Conservation (phyloP, 1,284 basidiomycete genomes). For the Microbotryum violaceum region DNA sequence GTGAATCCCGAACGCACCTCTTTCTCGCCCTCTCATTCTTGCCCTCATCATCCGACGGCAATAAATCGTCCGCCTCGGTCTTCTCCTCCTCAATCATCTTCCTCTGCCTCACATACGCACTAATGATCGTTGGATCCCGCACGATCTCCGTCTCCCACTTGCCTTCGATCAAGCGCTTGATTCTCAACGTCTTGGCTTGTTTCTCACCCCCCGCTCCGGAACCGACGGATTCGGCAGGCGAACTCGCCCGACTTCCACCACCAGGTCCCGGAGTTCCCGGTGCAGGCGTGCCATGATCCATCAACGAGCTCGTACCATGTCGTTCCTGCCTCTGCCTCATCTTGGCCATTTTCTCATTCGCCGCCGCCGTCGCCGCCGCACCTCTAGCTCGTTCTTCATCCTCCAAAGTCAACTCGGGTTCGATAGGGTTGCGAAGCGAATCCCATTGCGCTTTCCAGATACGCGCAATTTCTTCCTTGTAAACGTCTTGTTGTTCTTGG, state of each 20-base stretch:
- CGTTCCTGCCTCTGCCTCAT: not conserved
- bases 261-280: conserved; percentile 24
- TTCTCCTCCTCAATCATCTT: conserved; percentile 72
- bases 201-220: conserved; percentile 21
- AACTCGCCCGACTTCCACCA: conserved; percentile 17
- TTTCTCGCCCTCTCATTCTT: conserved; percentile 76
- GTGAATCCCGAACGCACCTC: conserved; percentile 48
- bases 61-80: conserved; percentile 73
- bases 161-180: conserved; percentile 74
- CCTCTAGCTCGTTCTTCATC: conserved; percentile 49
- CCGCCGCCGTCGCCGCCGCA: conserved; percentile 47
- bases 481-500: conserved; percentile 90
- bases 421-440: conserved; percentile 72
- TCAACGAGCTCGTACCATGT: no score
- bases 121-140: conserved; percentile 83
- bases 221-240: conserved; percentile 17
- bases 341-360: conserved; percentile 39
- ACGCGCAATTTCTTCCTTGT: conserved; percentile 93
- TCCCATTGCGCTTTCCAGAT: conserved; percentile 92
- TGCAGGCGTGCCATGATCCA: conserved; percentile 20
- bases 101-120: conserved; percentile 77
- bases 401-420: conserved; percentile 72
- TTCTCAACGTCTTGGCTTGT: conserved; percentile 62
- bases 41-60: conserved; percentile 81
- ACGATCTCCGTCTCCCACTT: conserved; percentile 86